Base-by-base conservation (phyloP, 345 rosid genomes). In the Mercurialis annua region DNA sequence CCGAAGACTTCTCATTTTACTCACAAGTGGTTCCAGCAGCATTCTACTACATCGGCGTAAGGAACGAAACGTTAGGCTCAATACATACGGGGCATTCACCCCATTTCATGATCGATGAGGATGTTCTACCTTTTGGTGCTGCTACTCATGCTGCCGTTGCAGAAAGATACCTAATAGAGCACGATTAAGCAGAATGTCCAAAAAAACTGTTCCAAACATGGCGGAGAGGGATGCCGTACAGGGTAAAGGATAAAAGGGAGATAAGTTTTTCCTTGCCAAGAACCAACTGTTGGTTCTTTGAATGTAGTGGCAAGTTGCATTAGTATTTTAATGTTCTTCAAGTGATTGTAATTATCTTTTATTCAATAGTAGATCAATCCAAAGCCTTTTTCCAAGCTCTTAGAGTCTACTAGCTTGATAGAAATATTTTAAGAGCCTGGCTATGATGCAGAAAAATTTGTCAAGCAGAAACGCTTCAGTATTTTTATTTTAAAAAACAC, bases 1-100 rank as follows among this genome's bases (percentile, higher is more conserved):
- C 98, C 0, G 98, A 92, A 78, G 98, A 92, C 74, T 92, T 90
- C 69, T 83, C 95, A 18, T 92, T 92, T 68, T 92, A 86, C 80
- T 71, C 96, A 1, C 77, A 86, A 69, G 73, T 77, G 18, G 83
- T 86, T 38, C 96, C 96, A 0, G 86, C 91, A 1, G 89, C 95
- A 10, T 90, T 92, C 73, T 92, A 79, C 75, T 90, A 86, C 75
- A 80, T 92, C 18, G 96, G 98, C n/a, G 79, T 90, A 12, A 77
- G 90, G 76, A 92, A 90, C 52, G 95, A 92, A 71, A 74, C 86
- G 1, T 65, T 90, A 18, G 96, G 96, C 40, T 86, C 92, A 10
- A 74, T 71, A 42, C 91, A 87, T 62, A 86, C 84, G 0, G 95
- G 80, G 6, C 98, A 92, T 57, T 90, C 96, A 0, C 98, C 98